Evolutionary conservation across 2,329 filamentous ascomycete genomes (phyloP).

Genomic region (Cercospora janseana): DNA sequence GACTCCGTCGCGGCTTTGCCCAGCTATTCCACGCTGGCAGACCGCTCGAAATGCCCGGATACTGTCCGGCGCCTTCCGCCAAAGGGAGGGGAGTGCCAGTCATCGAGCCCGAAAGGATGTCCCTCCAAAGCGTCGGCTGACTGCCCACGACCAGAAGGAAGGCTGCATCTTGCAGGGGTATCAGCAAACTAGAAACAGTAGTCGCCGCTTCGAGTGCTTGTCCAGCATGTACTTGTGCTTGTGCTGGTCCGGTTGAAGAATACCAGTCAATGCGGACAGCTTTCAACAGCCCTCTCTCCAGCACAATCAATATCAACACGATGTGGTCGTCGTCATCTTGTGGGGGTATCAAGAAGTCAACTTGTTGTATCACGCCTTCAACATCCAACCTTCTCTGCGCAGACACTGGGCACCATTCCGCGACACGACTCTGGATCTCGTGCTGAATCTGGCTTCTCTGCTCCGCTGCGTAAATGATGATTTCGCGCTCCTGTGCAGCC

Average conservation of each 20-base stretch:
- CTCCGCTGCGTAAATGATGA: constrained; percentile 70
- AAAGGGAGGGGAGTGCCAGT: constrained; percentile 14
- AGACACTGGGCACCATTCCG: constrained; percentile 59
- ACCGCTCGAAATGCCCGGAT: constrained; percentile 29
- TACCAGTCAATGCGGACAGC: constrained; percentile 37
- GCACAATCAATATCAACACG: constrained; percentile 68
- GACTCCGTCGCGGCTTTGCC: constrained; percentile 71
- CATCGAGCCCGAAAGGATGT: constrained; percentile 44
- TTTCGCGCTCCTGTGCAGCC: constrained; percentile 65
- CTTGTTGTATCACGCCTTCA: constrained; percentile 74
- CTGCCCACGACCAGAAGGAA: constrained; percentile 43
- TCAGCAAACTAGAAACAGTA: constrained; percentile 39
- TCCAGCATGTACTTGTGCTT: constrained; percentile 27
- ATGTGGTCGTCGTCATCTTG: constrained; percentile 66
- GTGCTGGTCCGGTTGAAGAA: constrained; percentile 20
- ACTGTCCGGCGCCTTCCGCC: constrained; percentile 13
- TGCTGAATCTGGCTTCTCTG: constrained; percentile 52
- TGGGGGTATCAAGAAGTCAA: constrained; percentile 79
- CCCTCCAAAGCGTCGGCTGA: constrained; percentile 40
- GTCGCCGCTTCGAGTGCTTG: constrained; percentile 29
- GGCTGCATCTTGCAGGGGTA: constrained; percentile 43
- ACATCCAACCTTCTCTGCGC: constrained; percentile 50
- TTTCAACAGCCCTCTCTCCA: constrained; percentile 45
- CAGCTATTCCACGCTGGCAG: constrained; percentile 69
- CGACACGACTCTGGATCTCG: constrained; percentile 48